Base-by-base conservation (phyloP, 2,329 filamentous ascomycete genomes). In the Helotiales sp. region DNA sequence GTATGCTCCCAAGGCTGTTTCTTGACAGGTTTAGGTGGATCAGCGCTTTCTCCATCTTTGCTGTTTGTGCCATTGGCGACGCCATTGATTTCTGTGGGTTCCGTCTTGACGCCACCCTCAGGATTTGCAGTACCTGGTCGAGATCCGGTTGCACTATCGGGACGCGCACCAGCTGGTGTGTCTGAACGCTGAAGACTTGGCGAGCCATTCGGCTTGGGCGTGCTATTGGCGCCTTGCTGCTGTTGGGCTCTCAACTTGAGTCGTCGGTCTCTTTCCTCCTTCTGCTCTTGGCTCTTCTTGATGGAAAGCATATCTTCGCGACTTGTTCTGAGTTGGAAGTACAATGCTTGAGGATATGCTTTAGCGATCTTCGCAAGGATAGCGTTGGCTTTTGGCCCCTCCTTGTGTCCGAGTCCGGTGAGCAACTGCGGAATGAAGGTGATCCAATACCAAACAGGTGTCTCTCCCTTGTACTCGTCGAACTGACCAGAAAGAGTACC, bases 391-490 rank as follows among this genome's bases (percentile, higher is more conserved):
- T 96, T 88, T 4, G 87, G 86, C 12, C 92, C 93, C 74, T 99
- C 96, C 67, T 93, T 93, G 70, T 97, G 88, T 2, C 90, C 91
- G 51, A 99, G 81, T 52, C 93, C 95, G 42, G 91, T 93, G 30
- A 99, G 84, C 40, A 99, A 82, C 74, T 99, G 95, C 17, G 95
- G 95, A 63, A 99, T 98, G 72, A 96, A 99, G 0, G 93, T 98
- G 66, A 98, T 97, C 95, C 95, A 99, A 76, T 98, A 99, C 95
- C 95, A 99, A 12, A 96, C 91, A 0, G 93, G 92, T 2, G 92
- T 96, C 67, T 99, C 96, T 52, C 95, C 95, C 78, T 98, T 97
- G 77, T 95, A 99, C 66, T 93, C 91, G 64, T 96, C 91, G 65
- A 97, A 99, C 12, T 93, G 91, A 66, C 86, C 81, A 0, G 91